Evolutionary conservation across 768 basidiomycete species (phyloP).

Genomic region (Hortiboletus flavorubellus): DNA sequence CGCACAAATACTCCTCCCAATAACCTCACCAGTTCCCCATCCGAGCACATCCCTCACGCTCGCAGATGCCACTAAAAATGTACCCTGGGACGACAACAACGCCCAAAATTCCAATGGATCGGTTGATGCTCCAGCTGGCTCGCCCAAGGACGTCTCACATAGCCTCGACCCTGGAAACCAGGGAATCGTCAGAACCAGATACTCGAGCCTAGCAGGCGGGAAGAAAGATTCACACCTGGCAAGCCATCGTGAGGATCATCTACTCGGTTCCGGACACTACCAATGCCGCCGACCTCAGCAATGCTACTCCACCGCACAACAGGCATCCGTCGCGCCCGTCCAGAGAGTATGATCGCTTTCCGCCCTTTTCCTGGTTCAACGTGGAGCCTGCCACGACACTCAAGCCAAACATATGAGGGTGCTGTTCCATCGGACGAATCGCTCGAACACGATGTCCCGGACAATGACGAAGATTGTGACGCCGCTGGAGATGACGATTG

Average conservation of each 20-base stretch:
- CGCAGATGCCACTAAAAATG: constrained; percentile 49
- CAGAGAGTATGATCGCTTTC: constrained; percentile 91
- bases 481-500: not conserved
- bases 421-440: not conserved
- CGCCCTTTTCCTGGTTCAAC: constrained; percentile 92
- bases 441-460: not conserved
- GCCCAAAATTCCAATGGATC: constrained; percentile 49
- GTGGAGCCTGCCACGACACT: constrained; percentile 84
- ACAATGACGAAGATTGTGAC: not conserved
- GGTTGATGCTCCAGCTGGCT: not conserved
- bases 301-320: constrained; percentile 59
- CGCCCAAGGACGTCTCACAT: not conserved
- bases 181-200: not conserved
- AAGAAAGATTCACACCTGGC: constrained; percentile 23
- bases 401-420: constrained; percentile 79
- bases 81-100: constrained; percentile 41
- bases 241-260: not conserved
- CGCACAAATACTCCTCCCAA: constrained; percentile 45
- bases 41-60: constrained; percentile 64
- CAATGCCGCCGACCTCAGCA: constrained; percentile 42
- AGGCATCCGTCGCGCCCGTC: constrained; percentile 68
- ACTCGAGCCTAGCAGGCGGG: not conserved
- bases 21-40: constrained; percentile 50
- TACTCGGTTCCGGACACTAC: not conserved
- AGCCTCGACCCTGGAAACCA: constrained; percentile 5